A percentile compares a stretch with the other conserved stretches of the same genome.
Conservation (phyloP, 169 alveolate species). For the Eimeria acervulina region DNA sequence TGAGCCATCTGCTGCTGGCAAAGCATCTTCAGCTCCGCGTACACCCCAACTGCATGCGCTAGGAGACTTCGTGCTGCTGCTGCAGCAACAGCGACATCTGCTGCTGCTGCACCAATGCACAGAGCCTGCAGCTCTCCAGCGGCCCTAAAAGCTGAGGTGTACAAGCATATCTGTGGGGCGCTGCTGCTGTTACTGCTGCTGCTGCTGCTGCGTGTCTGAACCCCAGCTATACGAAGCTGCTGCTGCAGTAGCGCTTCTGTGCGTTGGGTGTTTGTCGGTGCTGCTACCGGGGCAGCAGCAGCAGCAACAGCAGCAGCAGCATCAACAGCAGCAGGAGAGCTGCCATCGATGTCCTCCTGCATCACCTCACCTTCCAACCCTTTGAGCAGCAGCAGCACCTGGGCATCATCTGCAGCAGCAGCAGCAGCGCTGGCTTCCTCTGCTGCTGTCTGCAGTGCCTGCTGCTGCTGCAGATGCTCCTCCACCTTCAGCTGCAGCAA, state of each 20-base stretch:
- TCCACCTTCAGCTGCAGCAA: constrained; percentile 46
- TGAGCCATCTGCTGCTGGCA: not conserved
- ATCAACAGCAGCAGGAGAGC: constrained; percentile 35
- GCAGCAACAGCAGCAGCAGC: constrained; percentile 55
- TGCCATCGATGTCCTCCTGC: constrained; percentile 9
- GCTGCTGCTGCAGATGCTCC: constrained; percentile 55
- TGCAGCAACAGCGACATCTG: constrained; percentile 57
- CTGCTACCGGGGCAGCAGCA: not conserved
- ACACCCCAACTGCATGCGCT: constrained; percentile 62
- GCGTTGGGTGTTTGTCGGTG: not conserved
- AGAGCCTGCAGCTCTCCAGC: constrained; percentile 45
- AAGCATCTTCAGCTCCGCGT: not conserved
- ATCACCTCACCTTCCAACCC: constrained; percentile 51
- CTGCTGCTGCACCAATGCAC: constrained; percentile 56
- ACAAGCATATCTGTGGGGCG: constrained; percentile 3
- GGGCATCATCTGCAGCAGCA: not conserved
- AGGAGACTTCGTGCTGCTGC: constrained; percentile 52
- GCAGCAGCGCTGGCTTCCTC: not conserved
- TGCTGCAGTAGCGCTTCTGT: not conserved
- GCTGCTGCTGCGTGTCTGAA: constrained; percentile 20
- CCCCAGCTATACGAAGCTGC: not conserved
- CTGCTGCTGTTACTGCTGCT: constrained; percentile 37
- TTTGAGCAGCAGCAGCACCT: constrained; percentile 22
- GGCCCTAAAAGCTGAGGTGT: constrained; percentile 61
- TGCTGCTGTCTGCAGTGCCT: not conserved